A percentile compares a stretch with the other conserved stretches of the same genome.
Conservation (phyloP, 2,329 filamentous ascomycete species). For the Diaporthe sp. region DNA sequence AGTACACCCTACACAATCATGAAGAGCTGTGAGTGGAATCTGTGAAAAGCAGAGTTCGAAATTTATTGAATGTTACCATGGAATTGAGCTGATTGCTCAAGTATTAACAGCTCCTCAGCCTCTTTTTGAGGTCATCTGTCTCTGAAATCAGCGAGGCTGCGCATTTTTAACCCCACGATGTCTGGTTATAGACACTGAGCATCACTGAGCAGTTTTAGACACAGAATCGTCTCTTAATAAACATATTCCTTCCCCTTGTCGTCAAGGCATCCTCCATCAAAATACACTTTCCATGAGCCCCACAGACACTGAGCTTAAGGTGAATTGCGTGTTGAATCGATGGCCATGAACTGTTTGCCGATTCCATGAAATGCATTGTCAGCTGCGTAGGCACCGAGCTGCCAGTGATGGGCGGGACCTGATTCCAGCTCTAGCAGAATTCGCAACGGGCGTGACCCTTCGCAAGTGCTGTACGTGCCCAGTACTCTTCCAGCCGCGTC, state of each 20-base stretch:
- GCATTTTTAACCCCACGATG: background rate
- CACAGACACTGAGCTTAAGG: background rate
- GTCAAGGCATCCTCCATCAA: background rate
- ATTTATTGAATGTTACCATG: background rate
- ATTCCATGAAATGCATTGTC: background rate
- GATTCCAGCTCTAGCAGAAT: constrained; percentile 1
- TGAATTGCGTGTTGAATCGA: background rate
- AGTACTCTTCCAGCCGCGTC: constrained; percentile 25
- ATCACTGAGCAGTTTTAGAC: background rate
- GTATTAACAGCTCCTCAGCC: background rate
- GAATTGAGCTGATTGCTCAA: background rate
- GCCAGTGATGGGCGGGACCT: background rate
- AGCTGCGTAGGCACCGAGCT: background rate
- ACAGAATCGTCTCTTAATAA: background rate
- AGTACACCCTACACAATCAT: constrained; percentile 8
- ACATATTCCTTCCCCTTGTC: no score
- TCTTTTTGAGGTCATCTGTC: background rate
- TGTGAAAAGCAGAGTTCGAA: background rate
- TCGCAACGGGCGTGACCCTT: background rate
- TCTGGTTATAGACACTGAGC: background rate
- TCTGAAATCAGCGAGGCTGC: background rate
- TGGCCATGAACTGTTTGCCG: background rate
- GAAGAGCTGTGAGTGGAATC: background rate
- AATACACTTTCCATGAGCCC: background rate
- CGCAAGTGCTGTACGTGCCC: background rate